Percentiles rank a stretch among this genome's conserved stretches.
Evolutionary conservation across 148 eudicot species (phyloP).

Genomic region (Camellia japonica): DNA sequence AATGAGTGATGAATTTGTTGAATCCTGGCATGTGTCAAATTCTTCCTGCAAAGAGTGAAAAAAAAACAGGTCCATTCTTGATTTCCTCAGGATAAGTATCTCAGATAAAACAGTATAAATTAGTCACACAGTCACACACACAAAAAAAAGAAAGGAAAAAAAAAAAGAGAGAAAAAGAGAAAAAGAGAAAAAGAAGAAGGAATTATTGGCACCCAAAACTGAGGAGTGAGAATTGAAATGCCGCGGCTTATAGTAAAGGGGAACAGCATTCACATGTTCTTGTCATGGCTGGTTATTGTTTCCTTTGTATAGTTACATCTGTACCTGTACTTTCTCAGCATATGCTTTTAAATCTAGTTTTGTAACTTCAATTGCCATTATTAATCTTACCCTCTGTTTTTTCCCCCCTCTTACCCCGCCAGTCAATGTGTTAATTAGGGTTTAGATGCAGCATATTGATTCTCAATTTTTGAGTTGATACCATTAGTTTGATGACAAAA

Average conservation of each 20-base stretch:
- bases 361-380: not conserved
- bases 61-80: not conserved
- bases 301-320: not conserved
- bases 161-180: no score
- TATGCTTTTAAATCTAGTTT: not conserved
- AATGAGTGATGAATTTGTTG: constrained; percentile 51
- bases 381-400: not conserved
- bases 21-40: not conserved
- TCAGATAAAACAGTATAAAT: not conserved
- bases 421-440: not conserved
- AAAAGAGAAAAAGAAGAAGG: not conserved
- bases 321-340: not conserved
- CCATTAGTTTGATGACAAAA: not conserved
- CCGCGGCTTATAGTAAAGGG: not conserved
- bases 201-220: not conserved
- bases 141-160: no score
- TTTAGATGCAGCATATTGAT: constrained; percentile 4
- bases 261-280: not conserved
- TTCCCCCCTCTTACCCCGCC: not conserved
- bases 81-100: not conserved
- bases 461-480: not conserved
- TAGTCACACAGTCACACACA: not conserved
- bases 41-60: not conserved
- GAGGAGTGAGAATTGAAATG: not conserved
- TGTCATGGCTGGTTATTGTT: not conserved